Evolutionary conservation across 1,139 yeast genomes (phyloP).

Genomic region (Suhomyces terraborum): DNA sequence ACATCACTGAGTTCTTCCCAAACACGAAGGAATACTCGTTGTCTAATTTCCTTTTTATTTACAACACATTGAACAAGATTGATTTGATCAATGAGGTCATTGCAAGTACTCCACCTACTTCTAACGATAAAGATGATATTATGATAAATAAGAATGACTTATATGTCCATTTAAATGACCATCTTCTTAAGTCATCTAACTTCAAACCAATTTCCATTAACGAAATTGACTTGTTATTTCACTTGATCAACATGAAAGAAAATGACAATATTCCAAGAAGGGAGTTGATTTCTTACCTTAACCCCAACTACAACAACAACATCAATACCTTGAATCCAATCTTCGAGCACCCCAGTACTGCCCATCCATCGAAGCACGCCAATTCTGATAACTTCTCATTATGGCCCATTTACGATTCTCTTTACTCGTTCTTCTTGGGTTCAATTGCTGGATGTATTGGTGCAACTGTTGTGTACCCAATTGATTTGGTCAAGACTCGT

Average conservation of each 20-base stretch:
- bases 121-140: constrained; percentile 47
- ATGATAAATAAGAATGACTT: constrained; percentile 46
- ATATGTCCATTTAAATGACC: constrained; percentile 51
- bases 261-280: constrained; percentile 53
- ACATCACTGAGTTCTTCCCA: constrained; percentile 42
- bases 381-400: constrained; percentile 46
- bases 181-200: constrained; percentile 54
- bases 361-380: constrained; percentile 30
- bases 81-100: constrained; percentile 61
- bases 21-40: constrained; percentile 38
- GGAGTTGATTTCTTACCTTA: constrained; percentile 51
- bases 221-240: constrained; percentile 49
- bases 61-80: constrained; percentile 46
- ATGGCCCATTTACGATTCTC: constrained; percentile 74
- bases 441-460: constrained; percentile 98
- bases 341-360: constrained; percentile 41
- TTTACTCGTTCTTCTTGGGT: constrained; percentile 86
- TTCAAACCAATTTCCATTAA: constrained; percentile 49
- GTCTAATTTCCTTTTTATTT: constrained; percentile 45
- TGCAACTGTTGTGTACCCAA: constrained; percentile 97
- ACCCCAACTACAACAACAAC: constrained; percentile 47
- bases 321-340: constrained; percentile 38
- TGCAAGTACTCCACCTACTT: constrained; percentile 54
- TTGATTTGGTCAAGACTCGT: constrained; percentile 92
- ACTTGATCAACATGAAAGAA: constrained; percentile 45